These are phyloP conservation scores for Peniophora sp. DNA, from an alignment of 1,284 basidiomycete genomes.

Conservation along the genomic window DNA sequence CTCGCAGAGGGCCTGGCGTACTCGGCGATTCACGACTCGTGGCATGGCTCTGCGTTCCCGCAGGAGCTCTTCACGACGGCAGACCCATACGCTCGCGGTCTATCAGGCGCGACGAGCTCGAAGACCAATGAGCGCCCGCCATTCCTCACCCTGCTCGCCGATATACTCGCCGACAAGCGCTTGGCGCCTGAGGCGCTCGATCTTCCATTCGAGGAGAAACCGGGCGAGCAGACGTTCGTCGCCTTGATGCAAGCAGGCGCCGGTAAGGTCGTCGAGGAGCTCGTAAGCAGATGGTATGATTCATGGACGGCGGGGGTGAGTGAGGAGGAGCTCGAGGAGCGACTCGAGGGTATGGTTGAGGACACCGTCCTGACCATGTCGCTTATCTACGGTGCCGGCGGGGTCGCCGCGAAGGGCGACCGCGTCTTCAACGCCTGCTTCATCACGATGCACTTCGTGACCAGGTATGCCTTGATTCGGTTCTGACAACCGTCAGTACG, in stretches of 20 bases:
- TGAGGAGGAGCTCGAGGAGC: neutral
- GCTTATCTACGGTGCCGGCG: neutral
- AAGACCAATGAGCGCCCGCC: constrained; percentile 13
- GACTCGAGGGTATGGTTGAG: neutral
- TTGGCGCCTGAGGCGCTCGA: constrained; percentile 28
- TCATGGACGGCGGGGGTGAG: neutral
- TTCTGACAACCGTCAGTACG: constrained; percentile 12
- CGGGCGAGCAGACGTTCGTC: neutral
- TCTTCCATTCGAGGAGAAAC: constrained; percentile 18
- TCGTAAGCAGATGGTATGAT: neutral
- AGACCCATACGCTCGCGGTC: neutral
- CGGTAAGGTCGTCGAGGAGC: constrained; percentile 16
- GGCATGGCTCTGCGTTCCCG: constrained; percentile 18
- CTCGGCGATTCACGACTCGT: constrained; percentile 21
- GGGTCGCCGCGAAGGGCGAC: neutral
- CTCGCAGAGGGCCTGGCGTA: constrained; percentile 27
- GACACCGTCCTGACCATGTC: neutral
- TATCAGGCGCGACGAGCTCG: neutral
- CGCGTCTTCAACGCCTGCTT: constrained; percentile 12
- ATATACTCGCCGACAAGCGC: constrained; percentile 25
- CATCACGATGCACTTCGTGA: constrained; percentile 10
- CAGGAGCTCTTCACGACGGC: constrained; percentile 17
- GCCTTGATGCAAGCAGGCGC: neutral
- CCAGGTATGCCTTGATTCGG: neutral
- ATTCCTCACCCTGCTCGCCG: constrained; percentile 30